Base-by-base conservation (phyloP, 2,329 filamentous ascomycete species). In the Byssochlamys sp. region DNA sequence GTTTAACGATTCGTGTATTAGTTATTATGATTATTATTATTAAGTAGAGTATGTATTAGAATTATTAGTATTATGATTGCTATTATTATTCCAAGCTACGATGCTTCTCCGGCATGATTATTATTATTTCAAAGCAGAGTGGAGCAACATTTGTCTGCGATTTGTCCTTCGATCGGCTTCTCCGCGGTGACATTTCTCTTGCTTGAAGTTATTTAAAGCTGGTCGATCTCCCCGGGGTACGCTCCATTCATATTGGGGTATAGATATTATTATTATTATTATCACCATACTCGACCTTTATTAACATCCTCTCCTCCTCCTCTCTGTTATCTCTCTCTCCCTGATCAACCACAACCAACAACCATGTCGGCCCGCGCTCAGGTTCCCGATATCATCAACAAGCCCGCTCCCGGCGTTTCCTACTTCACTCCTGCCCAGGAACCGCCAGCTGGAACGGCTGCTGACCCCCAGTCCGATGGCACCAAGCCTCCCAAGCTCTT, bases 401-500 rank as follows among this genome's bases (percentile, higher is more conserved):
- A 72, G 53, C 62, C 74, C 57, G 73, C 75, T 2, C 56, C 65
- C 31, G 71, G 71, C 59, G 71, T 78, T 55, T 74, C 79, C 27
- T 75, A 75, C 65, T 75, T 71, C 60, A 71, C 73, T 9, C 73
- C 73, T 2, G 66, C 67, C 2, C 73, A 75, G 56, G 59, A 63
- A 4, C 69, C 71, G 4, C 67, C 70, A 0, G 68, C 73, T 0
- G 72, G 73, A 28, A 71, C 72, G 1, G 71, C 73, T 10, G 70
- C 71, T 48, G 68, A 71, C 56, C 74, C 75, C 4, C 75, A 76
- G 58, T 70, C 73, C 2, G 69, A 74, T 63, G 74, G 70, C 55
- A 62, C 67, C n/a, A 59, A 65, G 14, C 66, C 70, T 11, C 82
- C 82, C 4, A 84, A 84, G 67, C 75, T 85, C 48, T 84, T 84